Base-by-base conservation (phyloP, 139 green algal genomes). In the Closterium sp. region DNA sequence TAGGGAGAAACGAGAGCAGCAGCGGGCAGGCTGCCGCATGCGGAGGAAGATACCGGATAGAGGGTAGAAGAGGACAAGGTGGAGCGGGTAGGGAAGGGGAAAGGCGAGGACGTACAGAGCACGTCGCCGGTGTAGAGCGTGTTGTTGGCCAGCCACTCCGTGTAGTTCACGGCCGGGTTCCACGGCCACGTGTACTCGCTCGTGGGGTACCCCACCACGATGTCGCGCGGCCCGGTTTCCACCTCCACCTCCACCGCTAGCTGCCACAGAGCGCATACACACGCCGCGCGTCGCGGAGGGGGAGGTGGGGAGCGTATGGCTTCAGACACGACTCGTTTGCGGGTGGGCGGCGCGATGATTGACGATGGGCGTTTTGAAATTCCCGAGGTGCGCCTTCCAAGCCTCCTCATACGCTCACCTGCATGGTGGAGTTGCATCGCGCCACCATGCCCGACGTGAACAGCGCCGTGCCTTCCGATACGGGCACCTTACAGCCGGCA, bases 101-200 rank as follows among this genome's bases (percentile, higher is more conserved):
- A 24, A 30, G 28, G 6, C n/a, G 7, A 2, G 21, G 28, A 87
- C 84, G 11, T 31, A 87, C 84, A 32, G n/a, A 87, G 84, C 9
- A 31, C 28, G 22, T 87, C 84, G 84, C 84, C 84, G 84, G 4
- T 19, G 84, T 87, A 87, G 84, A 87, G n/a, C 84, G n/a, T 87
- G n/a, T 30, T 87, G 84, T 87, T 87, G 22, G 19, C 0, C n/a
- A 87, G 19, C 84, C 84, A 87, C 17, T 30, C 7, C n/a, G 84
- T 31, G 28, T 87, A 87, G 84, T 87, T 87, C 21, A 87, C 84
- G n/a, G n/a, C 84, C 21, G 28, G n/a, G 84, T 87, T 87, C 84
- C 84, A 87, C 84, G 84, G 84, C 84, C 84, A 87, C 17, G 21
- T 31, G 28, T 29, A 87, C 17, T 87, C 84, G n/a, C n/a, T 24